These are phyloP conservation scores for Rhizopus delemar DNA, from an alignment of 371 early-diverging fungal genomes.

Conservation along the genomic window DNA sequence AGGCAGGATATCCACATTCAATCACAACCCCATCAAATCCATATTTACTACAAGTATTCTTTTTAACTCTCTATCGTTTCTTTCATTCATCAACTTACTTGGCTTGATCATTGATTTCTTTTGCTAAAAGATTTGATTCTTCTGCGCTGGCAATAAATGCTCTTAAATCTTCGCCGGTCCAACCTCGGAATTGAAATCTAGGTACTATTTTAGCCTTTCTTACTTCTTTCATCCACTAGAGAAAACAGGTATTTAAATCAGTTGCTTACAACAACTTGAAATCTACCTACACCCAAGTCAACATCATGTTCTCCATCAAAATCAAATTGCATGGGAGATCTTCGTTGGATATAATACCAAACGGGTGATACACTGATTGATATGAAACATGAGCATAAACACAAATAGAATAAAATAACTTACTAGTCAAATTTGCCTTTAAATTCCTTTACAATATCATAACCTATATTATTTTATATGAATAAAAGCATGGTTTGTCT, in stretches of 20 bases:
- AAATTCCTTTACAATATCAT: conserved; percentile 62
- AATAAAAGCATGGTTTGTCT: background rate
- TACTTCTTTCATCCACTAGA: conserved; percentile 61
- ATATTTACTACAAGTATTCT: conserved; percentile 34
- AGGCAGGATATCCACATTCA: conserved; percentile 52
- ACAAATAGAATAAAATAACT: conserved; percentile 2
- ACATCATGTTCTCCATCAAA: conserved; percentile 65
- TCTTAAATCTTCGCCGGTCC: conserved; percentile 45
- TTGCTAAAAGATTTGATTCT: conserved; percentile 28
- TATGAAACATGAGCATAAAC: background rate
- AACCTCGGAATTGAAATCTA: conserved; percentile 55
- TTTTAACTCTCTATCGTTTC: background rate
- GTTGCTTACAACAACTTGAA: background rate
- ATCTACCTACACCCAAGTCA: conserved; percentile 40
- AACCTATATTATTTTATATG: conserved; percentile 35
- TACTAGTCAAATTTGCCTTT: conserved; percentile 70
- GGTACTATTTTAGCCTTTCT: conserved; percentile 55
- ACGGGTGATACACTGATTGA: conserved; percentile 54
- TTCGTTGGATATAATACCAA: conserved; percentile 55
- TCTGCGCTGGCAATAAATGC: conserved; percentile 27
- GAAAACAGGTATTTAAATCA: background rate
- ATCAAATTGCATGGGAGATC: conserved; percentile 29
- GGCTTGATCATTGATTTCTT: conserved; percentile 38
- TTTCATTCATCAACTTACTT: conserved; percentile 21
- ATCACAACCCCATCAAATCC: conserved; percentile 60